phyloP scores from a whole-genome alignment of 768 basidiomycete genomes.

The Lactarius vividus region DNA sequence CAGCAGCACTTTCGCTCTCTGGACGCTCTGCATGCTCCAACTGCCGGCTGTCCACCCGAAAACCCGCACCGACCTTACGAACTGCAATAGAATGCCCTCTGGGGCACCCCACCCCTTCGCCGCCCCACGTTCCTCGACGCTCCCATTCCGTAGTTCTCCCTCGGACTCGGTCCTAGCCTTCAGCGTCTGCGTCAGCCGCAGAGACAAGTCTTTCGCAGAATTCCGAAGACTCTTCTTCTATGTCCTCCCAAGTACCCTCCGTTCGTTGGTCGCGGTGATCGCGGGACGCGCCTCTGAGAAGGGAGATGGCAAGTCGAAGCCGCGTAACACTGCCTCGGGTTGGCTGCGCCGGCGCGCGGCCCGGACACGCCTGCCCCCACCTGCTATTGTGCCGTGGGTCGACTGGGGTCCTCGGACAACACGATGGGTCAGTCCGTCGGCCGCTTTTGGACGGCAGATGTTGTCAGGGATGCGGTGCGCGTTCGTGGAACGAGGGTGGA shows the following conservation, averaged over 20 bases:
- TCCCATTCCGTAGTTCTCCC: constrained; percentile 13
- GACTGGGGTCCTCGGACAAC: constrained; percentile 15
- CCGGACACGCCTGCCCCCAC: not conserved
- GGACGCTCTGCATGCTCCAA: constrained; percentile 9
- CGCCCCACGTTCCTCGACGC: not conserved
- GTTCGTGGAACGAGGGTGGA: not conserved
- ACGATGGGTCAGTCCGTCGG: constrained; percentile 7
- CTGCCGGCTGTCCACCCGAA: constrained; percentile 10
- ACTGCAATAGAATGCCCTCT: not conserved
- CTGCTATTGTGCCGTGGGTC: constrained; percentile 8
- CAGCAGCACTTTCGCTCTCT: not conserved
- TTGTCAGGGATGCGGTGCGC: constrained; percentile 13
- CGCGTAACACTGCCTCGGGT: not conserved
- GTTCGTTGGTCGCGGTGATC: not conserved
- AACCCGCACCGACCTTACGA: not conserved
- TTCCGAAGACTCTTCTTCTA: not conserved
- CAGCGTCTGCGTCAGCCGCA: not conserved
- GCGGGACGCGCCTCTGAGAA: not conserved
- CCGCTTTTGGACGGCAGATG: not conserved
- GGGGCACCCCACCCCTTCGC: not conserved
- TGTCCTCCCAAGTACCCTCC: constrained; percentile 4
- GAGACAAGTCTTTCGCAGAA: not conserved
- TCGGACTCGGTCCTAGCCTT: constrained; percentile 15
- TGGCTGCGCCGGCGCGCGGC: constrained; percentile 1
- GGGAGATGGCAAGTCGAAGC: not conserved